phyloP scores from a whole-genome alignment of 2,329 filamentous ascomycete species.

The Fusarium acutatum region DNA sequence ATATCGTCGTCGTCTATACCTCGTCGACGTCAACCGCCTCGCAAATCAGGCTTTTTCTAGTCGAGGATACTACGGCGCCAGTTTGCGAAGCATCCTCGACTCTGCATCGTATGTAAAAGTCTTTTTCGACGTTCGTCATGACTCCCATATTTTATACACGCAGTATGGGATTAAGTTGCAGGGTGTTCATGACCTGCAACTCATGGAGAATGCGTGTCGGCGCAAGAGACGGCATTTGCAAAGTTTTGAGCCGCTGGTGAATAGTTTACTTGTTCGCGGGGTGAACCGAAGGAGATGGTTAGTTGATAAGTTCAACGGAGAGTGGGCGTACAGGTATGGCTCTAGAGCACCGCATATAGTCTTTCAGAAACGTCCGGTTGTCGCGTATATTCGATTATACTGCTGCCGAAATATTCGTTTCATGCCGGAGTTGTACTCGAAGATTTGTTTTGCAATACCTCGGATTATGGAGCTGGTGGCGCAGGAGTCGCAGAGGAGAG shows the following conservation, averaged over 20 bases:
- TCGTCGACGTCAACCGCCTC: neutral
- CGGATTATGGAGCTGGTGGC: neutral
- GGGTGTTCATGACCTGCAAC: neutral
- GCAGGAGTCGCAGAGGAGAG: neutral
- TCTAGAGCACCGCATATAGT: fast-evolving
- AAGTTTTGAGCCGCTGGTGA: fast-evolving
- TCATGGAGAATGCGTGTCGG: neutral
- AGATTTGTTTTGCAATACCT: neutral
- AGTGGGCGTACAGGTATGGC: neutral
- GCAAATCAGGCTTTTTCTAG: neutral
- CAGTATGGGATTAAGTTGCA: neutral
- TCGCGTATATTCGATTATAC: neutral
- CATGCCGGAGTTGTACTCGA: neutral
- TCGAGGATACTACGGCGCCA: neutral
- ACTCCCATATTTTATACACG: fast-evolving
- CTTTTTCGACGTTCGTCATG: neutral
- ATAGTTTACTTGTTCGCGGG: neutral
- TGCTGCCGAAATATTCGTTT: neutral
- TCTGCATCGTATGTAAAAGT: neutral
- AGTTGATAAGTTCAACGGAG: neutral
- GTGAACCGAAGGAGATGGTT: too few species aligned
- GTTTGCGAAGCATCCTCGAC: neutral
- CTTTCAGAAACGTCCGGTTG: neutral
- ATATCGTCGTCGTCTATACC: neutral
- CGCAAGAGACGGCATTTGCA: fast-evolving